Evolutionary conservation across 2,329 filamentous ascomycete genomes (phyloP).

Genomic region (Acrocalymma vagum): DNA sequence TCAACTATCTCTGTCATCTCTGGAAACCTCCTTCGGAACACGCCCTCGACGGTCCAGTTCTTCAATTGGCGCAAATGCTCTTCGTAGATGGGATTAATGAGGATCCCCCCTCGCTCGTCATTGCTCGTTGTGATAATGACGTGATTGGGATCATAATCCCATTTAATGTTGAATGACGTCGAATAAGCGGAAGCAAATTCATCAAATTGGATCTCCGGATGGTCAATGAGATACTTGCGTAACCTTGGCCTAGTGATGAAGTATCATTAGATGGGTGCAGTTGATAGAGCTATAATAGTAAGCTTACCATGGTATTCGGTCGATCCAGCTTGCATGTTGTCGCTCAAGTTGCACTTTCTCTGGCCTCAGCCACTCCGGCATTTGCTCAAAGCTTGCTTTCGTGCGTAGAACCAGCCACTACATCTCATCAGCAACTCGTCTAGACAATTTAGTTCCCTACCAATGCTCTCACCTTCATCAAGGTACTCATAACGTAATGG

Average conservation of each 20-base stretch:
- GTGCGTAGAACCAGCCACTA: constrained; percentile 29
- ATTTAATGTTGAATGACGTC: constrained; percentile 25
- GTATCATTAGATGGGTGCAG: not conserved
- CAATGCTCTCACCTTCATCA: constrained; percentile 22
- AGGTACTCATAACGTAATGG: constrained; percentile 31
- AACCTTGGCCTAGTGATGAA: constrained; percentile 22
- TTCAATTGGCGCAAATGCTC: constrained; percentile 32
- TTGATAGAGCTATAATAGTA: not conserved
- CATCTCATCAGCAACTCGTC: too few species aligned
- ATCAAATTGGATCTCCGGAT: constrained; percentile 29
- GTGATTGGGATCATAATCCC: constrained; percentile 29
- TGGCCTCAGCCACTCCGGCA: constrained; percentile 34
- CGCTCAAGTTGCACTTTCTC: constrained; percentile 21
- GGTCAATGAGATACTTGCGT: constrained; percentile 26
- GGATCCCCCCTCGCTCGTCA: constrained; percentile 14
- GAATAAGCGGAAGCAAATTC: constrained; percentile 30
- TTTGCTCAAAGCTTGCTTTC: constrained; percentile 24
- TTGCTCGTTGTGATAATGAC: constrained; percentile 22
- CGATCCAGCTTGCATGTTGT: constrained; percentile 31
- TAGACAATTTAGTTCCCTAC: not conserved
- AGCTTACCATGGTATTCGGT: constrained; percentile 27
- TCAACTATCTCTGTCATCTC: constrained; percentile 31
- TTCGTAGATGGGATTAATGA: constrained; percentile 34
- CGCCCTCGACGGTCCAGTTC: constrained; percentile 28
- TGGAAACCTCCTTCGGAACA: constrained; percentile 26